phyloP scores from a whole-genome alignment of 2,329 filamentous ascomycete species.

The Sphaerulina populicola region DNA sequence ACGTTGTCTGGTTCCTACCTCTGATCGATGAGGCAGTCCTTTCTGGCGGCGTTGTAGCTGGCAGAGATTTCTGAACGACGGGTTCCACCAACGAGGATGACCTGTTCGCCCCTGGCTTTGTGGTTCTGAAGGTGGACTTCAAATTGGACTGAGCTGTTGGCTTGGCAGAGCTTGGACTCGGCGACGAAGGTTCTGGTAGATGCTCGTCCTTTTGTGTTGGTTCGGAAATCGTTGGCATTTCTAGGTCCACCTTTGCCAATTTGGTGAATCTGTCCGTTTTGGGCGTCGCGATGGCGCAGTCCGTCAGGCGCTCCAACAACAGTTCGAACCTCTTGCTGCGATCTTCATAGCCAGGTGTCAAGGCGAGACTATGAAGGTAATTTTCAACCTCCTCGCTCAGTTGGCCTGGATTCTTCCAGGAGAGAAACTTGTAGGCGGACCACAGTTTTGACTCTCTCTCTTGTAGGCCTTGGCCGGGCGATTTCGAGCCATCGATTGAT shows the following conservation, averaged over 20 bases:
- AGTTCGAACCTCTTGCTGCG: neutral
- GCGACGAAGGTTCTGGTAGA: neutral
- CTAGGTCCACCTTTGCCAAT: neutral
- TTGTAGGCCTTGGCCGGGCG: neutral
- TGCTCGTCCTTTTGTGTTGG: neutral
- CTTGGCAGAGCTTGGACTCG: neutral
- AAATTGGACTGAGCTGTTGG: neutral
- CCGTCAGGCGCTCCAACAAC: neutral
- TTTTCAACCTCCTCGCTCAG: neutral
- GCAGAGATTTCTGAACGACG: neutral
- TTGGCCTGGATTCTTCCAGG: constrained; percentile 3
- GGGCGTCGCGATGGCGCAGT: neutral
- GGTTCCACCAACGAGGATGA: neutral
- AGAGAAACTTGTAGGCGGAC: neutral
- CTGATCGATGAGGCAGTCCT: neutral
- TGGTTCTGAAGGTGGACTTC: neutral
- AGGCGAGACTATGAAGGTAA: neutral
- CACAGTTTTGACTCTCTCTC: neutral
- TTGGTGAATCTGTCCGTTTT: neutral
- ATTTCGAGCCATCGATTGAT: neutral
- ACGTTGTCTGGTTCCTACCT: neutral
- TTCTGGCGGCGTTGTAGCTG: neutral
- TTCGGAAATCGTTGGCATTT: neutral
- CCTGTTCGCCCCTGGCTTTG: neutral
- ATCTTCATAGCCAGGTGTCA: neutral